These are phyloP conservation scores for Fusarium sp. DNA, from an alignment of 2,329 filamentous ascomycete genomes.

Conservation along the genomic window DNA sequence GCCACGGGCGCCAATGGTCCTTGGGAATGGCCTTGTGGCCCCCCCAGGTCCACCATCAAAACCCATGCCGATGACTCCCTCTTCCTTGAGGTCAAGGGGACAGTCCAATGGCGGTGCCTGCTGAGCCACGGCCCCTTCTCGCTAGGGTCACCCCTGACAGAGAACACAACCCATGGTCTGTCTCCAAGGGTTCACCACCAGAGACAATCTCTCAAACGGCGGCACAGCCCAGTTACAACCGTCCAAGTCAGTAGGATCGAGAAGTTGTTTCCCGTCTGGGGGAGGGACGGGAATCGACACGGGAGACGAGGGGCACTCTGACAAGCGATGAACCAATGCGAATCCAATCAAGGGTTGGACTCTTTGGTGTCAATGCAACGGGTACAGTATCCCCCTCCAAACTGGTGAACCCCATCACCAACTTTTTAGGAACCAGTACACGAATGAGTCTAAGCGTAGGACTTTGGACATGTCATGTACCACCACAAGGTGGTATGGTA, in stretches of 20 bases:
- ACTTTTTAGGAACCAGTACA: neutral
- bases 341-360: constrained; percentile 1
- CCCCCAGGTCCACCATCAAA: constrained; percentile 16
- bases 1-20: constrained; percentile 9
- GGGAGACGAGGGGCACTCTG: constrained; percentile 20
- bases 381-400: neutral
- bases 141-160: constrained; percentile 13
- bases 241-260: constrained; percentile 10
- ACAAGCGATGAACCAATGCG: constrained; percentile 16
- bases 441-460: constrained; percentile 21
- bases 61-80: constrained; percentile 45
- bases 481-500: neutral
- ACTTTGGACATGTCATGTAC: constrained; percentile 19
- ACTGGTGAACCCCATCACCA: neutral
- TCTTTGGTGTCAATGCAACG: neutral
- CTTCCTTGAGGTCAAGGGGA: neutral
- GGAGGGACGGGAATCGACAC: constrained; percentile 31
- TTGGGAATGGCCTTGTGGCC: constrained; percentile 22
- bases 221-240: constrained; percentile 10
- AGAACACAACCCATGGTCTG: neutral
- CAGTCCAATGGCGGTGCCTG: constrained; percentile 9
- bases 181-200: constrained; percentile 11
- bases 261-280: neutral
- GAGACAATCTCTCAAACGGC: neutral
- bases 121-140: constrained; percentile 30